Base-by-base conservation (phyloP, 2,329 filamentous ascomycete species). In the Phialophora macrospora region DNA sequence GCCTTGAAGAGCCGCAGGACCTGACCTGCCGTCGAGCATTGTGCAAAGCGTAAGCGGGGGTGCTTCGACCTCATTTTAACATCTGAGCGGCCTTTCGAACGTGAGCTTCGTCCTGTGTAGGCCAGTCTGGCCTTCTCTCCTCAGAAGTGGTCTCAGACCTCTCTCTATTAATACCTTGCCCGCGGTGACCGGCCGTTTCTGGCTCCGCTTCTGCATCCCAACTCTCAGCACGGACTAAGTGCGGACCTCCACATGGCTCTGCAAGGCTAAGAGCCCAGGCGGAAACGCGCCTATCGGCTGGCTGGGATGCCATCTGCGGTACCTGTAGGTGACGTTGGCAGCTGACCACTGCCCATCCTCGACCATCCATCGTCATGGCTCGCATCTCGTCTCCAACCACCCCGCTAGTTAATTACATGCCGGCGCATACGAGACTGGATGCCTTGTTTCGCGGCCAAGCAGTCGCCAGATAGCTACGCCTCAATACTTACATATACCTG, bases 251-350 rank as follows among this genome's bases (percentile, higher is more conserved):
- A 32, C 46, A 55, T 30, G 52, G 52, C 49, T 28, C 24, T 22
- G n/a, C 26, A 24, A 22, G 48, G 20, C 48, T 8, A 52, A 24
- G 26, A 5, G 26, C 1, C 52, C 24, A 32, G 52, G 52, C 17
- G 2, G 41, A 60, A 52, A 60, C 58, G 46, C 58, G 46, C 58
- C 58, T 60, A 60, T 60, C 58, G 58, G 58, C 58, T 60, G 28
- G n/a, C 30, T 41, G 44, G 58, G 57, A 52, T 28, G 44, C 48
- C 44, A 32, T 20, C 32, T 28, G 26, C 32, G 17, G 24, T 4
- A 1, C 30, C 30, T 9, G 30, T 28, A 12, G 20, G 46, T 60
- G 58, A 60, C 58, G 58, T 60, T 38, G 30, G 6, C 46, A 17
- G 46, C 58, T 60, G 58, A 60, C 58, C 58, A 60, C 58, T 46